phyloP scores from a whole-genome alignment of 106 monocot genomes.

The Iris macrosiphon region DNA sequence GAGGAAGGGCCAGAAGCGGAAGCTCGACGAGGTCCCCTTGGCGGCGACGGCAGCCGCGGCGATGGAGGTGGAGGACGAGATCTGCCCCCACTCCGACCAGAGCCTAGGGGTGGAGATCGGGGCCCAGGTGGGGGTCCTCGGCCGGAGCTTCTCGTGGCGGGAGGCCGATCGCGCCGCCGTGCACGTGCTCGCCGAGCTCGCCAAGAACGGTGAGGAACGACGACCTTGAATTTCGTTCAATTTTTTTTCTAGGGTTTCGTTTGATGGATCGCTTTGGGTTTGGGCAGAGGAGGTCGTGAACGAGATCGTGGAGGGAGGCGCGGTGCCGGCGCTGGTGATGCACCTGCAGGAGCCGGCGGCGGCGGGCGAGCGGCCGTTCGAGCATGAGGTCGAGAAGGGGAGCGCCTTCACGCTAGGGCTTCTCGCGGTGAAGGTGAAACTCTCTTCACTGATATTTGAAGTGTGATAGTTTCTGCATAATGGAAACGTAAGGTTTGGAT shows the following conservation, averaged over 20 bases:
- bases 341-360: slow-evolving; percentile 50
- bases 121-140: slow-evolving; percentile 63
- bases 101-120: slow-evolving; percentile 42
- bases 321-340: slow-evolving; percentile 77
- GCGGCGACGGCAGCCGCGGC: slow-evolving; percentile 4
- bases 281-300: slow-evolving; percentile 87
- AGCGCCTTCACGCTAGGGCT: slow-evolving; percentile 89
- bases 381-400: slow-evolving; percentile 93
- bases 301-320: slow-evolving; percentile 77
- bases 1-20: slow-evolving; percentile 69
- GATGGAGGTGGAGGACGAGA: slow-evolving; percentile 25
- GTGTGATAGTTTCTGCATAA: too few relatives aligned
- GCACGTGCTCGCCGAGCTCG: slow-evolving; percentile 76
- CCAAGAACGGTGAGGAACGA: slow-evolving; percentile 62
- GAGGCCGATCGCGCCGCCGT: slow-evolving; percentile 58
- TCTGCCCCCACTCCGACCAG: slow-evolving; percentile 24
- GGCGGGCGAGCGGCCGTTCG: slow-evolving; percentile 43
- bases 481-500: too few relatives aligned
- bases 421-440: slow-evolving; percentile 84
- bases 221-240: too few relatives aligned
- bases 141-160: slow-evolving; percentile 52
- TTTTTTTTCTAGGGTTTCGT: not conserved
- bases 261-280: slow-evolving; percentile 8
- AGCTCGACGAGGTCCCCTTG: slow-evolving; percentile 27
- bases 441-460: too few relatives aligned